Conservation (phyloP, 2,329 filamentous ascomycete genomes). For the Trichophyton schoenleinii region DNA sequence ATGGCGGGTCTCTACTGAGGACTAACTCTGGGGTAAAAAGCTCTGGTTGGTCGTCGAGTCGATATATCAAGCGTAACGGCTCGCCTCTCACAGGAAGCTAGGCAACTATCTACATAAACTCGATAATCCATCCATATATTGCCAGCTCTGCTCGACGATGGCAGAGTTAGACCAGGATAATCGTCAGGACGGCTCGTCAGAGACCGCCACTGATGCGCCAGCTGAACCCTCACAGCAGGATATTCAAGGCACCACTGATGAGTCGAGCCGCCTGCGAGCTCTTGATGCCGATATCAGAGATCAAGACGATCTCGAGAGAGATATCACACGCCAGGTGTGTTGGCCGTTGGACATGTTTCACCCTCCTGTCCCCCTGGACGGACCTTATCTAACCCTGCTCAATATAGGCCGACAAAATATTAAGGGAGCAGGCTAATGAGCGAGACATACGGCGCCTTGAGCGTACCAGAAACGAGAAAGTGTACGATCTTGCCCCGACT, state of each 20-base stretch:
- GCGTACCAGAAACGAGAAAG: slow-evolving; percentile 40
- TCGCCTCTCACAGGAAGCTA: not conserved
- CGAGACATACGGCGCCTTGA: slow-evolving; percentile 51
- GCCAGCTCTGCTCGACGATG: not conserved
- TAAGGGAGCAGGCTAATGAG: slow-evolving; percentile 51
- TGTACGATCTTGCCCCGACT: slow-evolving; percentile 18
- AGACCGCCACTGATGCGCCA: not conserved
- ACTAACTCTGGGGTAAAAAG: not conserved
- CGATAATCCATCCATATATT: not conserved
- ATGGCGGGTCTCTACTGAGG: not conserved
- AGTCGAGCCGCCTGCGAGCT: slow-evolving; percentile 48
- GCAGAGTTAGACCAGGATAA: not conserved
- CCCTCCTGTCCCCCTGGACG: not conserved
- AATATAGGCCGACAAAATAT: slow-evolving; percentile 43
- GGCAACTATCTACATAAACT: not conserved
- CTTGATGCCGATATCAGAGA: slow-evolving; percentile 61
- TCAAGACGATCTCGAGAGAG: slow-evolving; percentile 80
- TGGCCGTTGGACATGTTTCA: not conserved
- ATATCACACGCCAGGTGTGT: slow-evolving; percentile 53
- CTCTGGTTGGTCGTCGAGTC: not conserved
- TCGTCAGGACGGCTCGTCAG: not conserved
- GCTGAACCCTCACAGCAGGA: not conserved
- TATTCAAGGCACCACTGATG: slow-evolving; percentile 29
- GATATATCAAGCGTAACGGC: not conserved
- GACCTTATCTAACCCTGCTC: not conserved